Base-by-base conservation (phyloP, 1,284 basidiomycete species). In the Fomitiporia mediterranea region DNA sequence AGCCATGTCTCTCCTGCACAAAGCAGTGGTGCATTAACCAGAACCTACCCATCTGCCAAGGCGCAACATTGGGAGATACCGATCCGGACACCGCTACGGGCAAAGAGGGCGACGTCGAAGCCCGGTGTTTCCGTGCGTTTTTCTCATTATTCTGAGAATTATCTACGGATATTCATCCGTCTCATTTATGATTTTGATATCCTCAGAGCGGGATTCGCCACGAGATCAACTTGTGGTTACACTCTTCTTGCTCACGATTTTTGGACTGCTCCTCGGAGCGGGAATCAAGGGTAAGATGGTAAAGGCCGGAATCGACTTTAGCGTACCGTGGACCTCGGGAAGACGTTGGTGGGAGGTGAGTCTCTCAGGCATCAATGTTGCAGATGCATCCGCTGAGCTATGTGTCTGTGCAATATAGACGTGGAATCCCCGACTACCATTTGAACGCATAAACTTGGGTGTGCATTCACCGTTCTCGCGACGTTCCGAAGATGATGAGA, bases 21-120 rank as follows among this genome's bases (percentile, higher is more conserved):
- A 91, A 93, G 65, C 89, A 94, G 68, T 98, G 94, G 86, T 98
- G 94, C 72, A 75, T 95, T 51, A 93, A 96, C 66, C 94, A 93
- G 70, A 93, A 94, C 67, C 78, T 97, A 28, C 73, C 80, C 5
- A 95, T 94, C 52, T 97, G 94, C 67, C 77, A 82, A 51, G 90
- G 89, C 42, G 94, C 94, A 32, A 79, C 85, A 52, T 73, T 93
- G 34, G 94, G 92, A 27, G 89, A 93, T 64, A 85, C 89, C 35
- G 84, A 98, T 71, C 89, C 86, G 21, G 94, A 98, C 70, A 93
- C 89, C 19, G 93, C 89, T 5, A 95, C 93, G 1, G 94, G 94
- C n/a, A 94, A 92, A 65, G 94, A 96, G 68, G 94, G 94, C 23
- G 94, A 97, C 70, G 91, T 98, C 35, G 91, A 95, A 73, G 94